Evolutionary conservation across 108 stramenopile genomes (phyloP).

Genomic region (Asterionellopsis glacialis): DNA sequence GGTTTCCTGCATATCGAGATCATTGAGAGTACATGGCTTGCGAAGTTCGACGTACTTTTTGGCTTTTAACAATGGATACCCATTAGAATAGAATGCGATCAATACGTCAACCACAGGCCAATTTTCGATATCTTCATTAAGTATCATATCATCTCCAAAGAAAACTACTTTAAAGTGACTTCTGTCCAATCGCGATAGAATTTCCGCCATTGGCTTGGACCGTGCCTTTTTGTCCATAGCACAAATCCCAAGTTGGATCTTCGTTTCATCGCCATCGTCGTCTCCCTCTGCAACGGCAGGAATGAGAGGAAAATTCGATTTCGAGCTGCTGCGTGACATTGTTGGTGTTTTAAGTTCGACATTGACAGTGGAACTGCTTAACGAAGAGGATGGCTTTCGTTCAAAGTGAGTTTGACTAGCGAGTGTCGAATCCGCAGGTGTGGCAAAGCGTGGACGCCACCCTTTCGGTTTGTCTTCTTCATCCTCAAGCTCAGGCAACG

Average conservation of each 20-base stretch:
- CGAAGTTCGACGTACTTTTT: constrained; percentile 86
- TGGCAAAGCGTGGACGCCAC: too few relatives aligned
- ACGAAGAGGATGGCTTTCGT: too few relatives aligned
- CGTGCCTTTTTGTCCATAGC: constrained; percentile 96
- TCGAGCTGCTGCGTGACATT: too few relatives aligned
- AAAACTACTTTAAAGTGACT: constrained; percentile 74
- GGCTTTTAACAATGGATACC: constrained; percentile 93
- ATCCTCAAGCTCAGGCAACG: too few relatives aligned
- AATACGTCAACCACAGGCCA: constrained; percentile 95
- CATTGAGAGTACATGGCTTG: constrained; percentile 89
- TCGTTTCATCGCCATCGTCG: constrained; percentile 3
- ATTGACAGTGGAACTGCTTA: too few relatives aligned
- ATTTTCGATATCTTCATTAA: constrained; percentile 82
- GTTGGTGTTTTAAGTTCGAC: too few relatives aligned
- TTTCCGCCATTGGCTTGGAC: constrained; percentile 98
- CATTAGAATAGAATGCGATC: constrained; percentile 93
- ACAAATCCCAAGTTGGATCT: constrained; percentile 90
- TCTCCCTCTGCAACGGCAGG: constrained; percentile 12
- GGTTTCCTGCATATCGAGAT: constrained; percentile 81
- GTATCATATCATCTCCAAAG: constrained; percentile 91
- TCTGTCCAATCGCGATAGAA: constrained; percentile 82
- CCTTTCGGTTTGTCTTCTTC: too few relatives aligned
- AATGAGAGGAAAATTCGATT: not conserved
- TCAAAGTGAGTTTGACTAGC: too few relatives aligned
- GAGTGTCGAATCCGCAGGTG: too few relatives aligned